Evolutionary conservation across 2,329 filamentous ascomycete genomes (phyloP), one percentile per base, ranked within the genome.

Genomic region (Fusarium neocosmosporiellum): DNA sequence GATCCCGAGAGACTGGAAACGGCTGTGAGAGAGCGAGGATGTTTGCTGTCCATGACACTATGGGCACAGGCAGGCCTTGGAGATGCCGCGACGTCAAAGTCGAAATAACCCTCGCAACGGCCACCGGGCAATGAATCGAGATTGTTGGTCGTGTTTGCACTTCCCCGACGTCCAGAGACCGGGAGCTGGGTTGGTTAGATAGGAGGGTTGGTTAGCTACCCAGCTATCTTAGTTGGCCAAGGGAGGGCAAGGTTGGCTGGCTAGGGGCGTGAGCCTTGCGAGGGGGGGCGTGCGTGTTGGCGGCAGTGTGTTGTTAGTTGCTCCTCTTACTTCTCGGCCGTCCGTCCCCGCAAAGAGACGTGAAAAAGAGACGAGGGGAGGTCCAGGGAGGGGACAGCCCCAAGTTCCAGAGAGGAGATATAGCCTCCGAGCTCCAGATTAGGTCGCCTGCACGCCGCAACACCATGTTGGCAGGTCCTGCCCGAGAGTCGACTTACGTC

Each of bases 11-110:
- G 63, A 69, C 65, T 72, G 76, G 76, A 60, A 67, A 67, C 64
- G 60, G 71, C 59, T 69, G 39, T 69, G 68, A 68, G 33, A 70
- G 74, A 75, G 57, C 69, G 65, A 78, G 76, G 69, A 71, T 72
- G 76, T 78, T 75, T 77, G 66, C 66, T 71, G 68, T 77, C 75
- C 75, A 77, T 77, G 70, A 64, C 73, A 75, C 68, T 77, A 68
- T 75, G 76, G 73, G 67, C 68, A 71, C 74, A 77, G 63, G 27
- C 46, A 61, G 76, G 66, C 67, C 68, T 77, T 67, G 68, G 64
- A 67, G 67, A 78, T 67, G 57, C 71, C 69, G 70, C 70, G 71
- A 78, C 72, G 68, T 36, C 65, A 78, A 77, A 77, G 75, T 76
- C 71, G 76, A 78, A 77, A 78, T 74, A 76, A 73, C 66, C 70